Evolutionary conservation across 768 basidiomycete genomes (phyloP), one percentile per base, ranked within the genome.

Genomic region (Podaxis mareebaensis): DNA sequence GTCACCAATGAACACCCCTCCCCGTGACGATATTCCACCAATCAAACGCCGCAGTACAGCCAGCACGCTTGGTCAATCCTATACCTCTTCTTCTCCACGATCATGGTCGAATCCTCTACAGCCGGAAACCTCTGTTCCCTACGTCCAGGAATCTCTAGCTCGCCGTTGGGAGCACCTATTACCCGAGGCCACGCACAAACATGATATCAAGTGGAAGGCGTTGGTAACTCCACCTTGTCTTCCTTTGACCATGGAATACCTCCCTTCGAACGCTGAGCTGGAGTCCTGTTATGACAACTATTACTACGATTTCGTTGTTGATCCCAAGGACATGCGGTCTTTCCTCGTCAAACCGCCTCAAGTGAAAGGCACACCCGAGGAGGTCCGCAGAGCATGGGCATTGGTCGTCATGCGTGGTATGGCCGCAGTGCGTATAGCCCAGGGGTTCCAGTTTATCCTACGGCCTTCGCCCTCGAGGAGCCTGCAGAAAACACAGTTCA

Each of bases 371-470:
- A 79, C 76, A 7, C 65, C 79, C 36, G 90, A 90, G 13, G 85
- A 88, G 17, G 69, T 83, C 42, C 83, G 90, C 5, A 81, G 84
- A 24, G 86, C 84, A 4, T 92, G 90, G 89, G 92, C 91, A 0
- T 74, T 92, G 24, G 85, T 82, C 2, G 89, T 93, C 17, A 93
- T 99, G 91, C 86, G 90, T 28, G 94, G 92, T 38, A 96, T 99
- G 92, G 93, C 93, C 1, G 94, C 92, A 3, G 89, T 97, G 51
- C 83, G 96, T 24, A 82, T 99, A 12, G 88, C 92, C 12, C 95
- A 98, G 74, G 96, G 96, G 22, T 99, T 98, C 75, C 96, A 98
- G 72, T 93, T 98, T 69, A 86, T 97, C 22, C 77, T 95, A 17
- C 80, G 81, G 24, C 81, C 85, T 8, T 74, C 70, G 11, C 67